Percentiles rank a stretch among this genome's conserved stretches.
phyloP scores from a whole-genome alignment of 2,329 filamentous ascomycete genomes.

The Xylaria digitata region DNA sequence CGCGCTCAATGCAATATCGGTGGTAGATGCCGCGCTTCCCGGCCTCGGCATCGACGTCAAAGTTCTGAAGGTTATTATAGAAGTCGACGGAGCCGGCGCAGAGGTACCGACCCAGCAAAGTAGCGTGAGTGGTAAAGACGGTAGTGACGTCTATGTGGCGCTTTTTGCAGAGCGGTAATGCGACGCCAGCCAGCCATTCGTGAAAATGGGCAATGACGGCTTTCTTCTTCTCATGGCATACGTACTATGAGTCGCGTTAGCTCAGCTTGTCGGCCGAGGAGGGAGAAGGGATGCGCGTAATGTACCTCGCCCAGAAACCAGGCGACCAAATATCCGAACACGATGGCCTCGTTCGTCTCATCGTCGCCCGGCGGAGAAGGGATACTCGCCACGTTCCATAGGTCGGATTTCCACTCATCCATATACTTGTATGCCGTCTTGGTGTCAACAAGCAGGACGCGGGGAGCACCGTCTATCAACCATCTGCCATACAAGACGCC shows the following conservation, averaged over 20 bases:
- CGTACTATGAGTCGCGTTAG: constrained; percentile 70
- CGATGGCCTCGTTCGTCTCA: constrained; percentile 96
- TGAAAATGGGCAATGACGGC: constrained; percentile 99
- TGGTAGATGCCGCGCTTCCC: constrained; percentile 99
- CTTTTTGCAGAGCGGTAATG: constrained; percentile 90
- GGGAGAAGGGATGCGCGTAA: constrained; percentile 22
- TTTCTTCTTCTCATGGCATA: constrained; percentile 88
- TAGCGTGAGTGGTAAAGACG: constrained; percentile 98
- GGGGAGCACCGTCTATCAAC: constrained; percentile 95
- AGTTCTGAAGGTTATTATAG: constrained; percentile 98
- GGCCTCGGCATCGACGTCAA: constrained; percentile 95
- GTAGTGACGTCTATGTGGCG: constrained; percentile 96
- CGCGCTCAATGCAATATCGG: constrained; percentile 96
- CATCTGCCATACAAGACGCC: constrained; percentile 92
- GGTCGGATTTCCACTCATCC: constrained; percentile 95
- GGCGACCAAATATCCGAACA: constrained; percentile 96
- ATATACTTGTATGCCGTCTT: constrained; percentile 91
- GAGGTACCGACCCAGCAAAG: constrained; percentile 92
- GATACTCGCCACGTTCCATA: constrained; percentile 93
- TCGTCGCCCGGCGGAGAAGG: constrained; percentile 92
- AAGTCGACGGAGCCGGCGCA: constrained; percentile 98
- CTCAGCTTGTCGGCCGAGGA: constrained; percentile 10
- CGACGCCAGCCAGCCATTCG: constrained; percentile 97
- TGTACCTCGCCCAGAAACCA: constrained; percentile 98
- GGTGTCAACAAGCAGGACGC: constrained; percentile 94